Conservation (phyloP, 345 rosid species). For the Acer saccharum region DNA sequence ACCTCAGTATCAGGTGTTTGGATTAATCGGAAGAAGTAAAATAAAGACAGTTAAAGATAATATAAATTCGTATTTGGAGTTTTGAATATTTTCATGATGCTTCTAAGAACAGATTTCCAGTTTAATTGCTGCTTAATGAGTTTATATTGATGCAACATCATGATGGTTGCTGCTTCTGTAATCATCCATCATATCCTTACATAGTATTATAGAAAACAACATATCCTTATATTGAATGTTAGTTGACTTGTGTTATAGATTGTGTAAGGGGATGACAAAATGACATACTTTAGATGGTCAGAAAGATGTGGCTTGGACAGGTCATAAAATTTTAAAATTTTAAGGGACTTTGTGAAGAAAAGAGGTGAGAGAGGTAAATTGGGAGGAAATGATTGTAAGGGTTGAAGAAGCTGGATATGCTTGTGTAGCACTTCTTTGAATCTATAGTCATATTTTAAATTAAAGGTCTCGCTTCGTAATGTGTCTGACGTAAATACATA, state of each 20-base stretch:
- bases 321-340: not conserved
- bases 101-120: not conserved
- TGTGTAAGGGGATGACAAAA: not conserved
- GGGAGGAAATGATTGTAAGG: not conserved
- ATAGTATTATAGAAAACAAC: not conserved
- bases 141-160: not conserved
- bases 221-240: not conserved
- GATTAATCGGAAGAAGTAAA: not conserved
- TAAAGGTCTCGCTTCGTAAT: not conserved
- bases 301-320: not conserved
- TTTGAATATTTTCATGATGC: not conserved
- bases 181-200: not conserved
- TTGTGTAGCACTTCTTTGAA: not conserved
- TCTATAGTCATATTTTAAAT: not conserved
- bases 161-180: not conserved
- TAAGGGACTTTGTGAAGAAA: not conserved
- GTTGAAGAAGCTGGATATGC: slow-evolving; percentile 1
- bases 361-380: not conserved
- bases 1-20: not conserved
- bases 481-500: not conserved
- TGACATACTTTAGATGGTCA: not conserved
- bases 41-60: too few relatives aligned
- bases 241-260: not conserved
- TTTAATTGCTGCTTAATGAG: not conserved
- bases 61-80: not conserved